A percentile compares a stretch with the other conserved stretches of the same genome.
Evolutionary conservation across 2,329 filamentous ascomycete species (phyloP).

Genomic region (Didymella lethalis): DNA sequence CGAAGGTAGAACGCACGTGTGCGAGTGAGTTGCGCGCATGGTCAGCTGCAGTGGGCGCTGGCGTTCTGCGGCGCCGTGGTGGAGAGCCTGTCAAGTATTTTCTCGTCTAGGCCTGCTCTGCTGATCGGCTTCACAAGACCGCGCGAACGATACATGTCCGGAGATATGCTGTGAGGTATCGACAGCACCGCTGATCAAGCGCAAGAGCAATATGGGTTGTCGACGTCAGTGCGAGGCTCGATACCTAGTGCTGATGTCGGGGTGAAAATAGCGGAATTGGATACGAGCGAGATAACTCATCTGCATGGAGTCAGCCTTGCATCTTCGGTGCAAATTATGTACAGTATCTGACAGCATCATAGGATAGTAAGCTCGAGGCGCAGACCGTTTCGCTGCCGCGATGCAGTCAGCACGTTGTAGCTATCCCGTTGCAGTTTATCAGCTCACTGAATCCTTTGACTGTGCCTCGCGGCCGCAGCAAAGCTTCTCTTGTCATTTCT

Average conservation of each 20-base stretch:
- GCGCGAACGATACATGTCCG: not conserved
- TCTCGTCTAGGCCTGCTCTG: conserved; percentile 6
- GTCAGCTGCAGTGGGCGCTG: conserved; percentile 4
- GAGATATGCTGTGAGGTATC: not conserved
- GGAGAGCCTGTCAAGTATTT: not conserved
- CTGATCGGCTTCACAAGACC: conserved; percentile 1
- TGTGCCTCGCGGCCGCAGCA: not conserved
- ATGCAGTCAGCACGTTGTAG: not conserved
- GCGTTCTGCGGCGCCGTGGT: conserved; percentile 1
- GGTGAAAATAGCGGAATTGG: not conserved
- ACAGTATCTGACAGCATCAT: not conserved
- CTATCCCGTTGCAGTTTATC: not conserved
- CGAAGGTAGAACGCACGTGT: conserved; percentile 15
- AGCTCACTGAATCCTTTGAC: conserved; percentile 4
- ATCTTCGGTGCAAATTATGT: not conserved
- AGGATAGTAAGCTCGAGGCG: not conserved
- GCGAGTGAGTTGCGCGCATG: conserved; percentile 17
- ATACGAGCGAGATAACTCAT: conserved; percentile 1
- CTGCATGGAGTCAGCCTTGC: not conserved
- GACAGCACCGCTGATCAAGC: not conserved
- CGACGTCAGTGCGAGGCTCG: conserved; percentile 2
- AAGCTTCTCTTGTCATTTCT: not conserved
- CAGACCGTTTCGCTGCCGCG: not conserved
- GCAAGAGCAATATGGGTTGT: conserved; percentile 5
- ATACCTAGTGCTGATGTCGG: not conserved